Conservation (phyloP, 768 basidiomycete genomes). For the Kwoniella dejecticola region DNA sequence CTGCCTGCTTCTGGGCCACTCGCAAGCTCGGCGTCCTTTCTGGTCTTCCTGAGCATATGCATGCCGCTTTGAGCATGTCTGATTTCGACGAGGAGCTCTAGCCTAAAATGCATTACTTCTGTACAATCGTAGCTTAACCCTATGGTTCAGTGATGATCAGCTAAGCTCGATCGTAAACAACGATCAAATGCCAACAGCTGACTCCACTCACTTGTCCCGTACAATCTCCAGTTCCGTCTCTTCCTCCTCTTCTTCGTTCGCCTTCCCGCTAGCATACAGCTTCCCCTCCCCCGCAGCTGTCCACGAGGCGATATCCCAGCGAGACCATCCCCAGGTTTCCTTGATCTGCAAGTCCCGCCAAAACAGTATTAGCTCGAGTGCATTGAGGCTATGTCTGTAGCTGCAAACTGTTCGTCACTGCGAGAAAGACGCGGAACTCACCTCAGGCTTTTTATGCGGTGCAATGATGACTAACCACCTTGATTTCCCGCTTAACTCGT, state of each 20-base stretch:
- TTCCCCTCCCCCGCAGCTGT: conserved; percentile 31
- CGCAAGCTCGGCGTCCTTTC: too few relatives aligned
- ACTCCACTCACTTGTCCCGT: conserved; percentile 39
- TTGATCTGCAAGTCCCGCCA: conserved; percentile 37
- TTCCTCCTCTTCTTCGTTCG: conserved; percentile 19
- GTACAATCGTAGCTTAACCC: conserved; percentile 40
- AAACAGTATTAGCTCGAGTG: too few relatives aligned
- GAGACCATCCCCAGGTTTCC: conserved; percentile 51
- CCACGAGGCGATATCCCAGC: conserved; percentile 53
- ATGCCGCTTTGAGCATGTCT: too few relatives aligned
- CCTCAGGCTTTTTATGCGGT: conserved; percentile 77
- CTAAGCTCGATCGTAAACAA: background rate
- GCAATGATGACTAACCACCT: conserved; percentile 70
- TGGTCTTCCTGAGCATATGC: too few relatives aligned
- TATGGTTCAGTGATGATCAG: background rate
- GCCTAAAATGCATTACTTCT: conserved; percentile 23
- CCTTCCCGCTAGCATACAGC: conserved; percentile 22
- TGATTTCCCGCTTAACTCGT: conserved; percentile 66
- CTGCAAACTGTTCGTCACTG: too few relatives aligned
- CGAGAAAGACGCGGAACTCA: conserved; percentile 45
- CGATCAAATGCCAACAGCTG: background rate
- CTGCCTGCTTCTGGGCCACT: too few relatives aligned
- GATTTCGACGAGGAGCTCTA: too few relatives aligned
- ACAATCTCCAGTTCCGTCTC: conserved; percentile 42
- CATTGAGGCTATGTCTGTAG: background rate